Percentiles rank a stretch among this genome's conserved stretches.
Evolutionary conservation across 345 rosid species (phyloP).

Genomic region (Hypericum androsaemum): DNA sequence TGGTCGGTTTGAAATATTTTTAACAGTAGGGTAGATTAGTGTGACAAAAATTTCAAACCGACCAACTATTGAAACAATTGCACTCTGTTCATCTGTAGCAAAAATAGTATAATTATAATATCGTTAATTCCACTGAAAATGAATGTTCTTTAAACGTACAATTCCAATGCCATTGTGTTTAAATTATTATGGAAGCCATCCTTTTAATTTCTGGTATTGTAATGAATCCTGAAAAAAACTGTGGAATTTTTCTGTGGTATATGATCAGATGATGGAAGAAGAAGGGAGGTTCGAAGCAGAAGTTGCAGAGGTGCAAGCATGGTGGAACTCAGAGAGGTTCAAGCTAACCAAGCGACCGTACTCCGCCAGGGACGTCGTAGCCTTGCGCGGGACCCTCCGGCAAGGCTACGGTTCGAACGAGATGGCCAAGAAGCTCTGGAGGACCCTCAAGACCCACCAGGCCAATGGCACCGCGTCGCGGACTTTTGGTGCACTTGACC

Average conservation of each 20-base stretch:
- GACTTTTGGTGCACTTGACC: conserved; percentile 88
- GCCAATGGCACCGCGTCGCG: conserved; percentile 86
- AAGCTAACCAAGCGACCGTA: conserved; percentile 73
- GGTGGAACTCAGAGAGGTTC: conserved; percentile 99
- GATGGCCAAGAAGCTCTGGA: conserved; percentile 84
- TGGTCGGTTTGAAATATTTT: no score
- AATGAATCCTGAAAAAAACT: background rate
- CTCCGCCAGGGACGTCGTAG: conserved; percentile 76
- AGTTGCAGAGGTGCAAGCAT: conserved; percentile 86
- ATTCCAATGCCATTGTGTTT: no score
- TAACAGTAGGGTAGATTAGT: no score
- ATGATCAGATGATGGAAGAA: conserved; percentile 77
- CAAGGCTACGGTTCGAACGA: conserved; percentile 82
- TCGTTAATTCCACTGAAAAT: no score
- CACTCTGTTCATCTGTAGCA: no score
- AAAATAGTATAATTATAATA: no score
- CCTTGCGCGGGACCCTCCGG: conserved; percentile 69
- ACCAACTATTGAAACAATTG: no score
- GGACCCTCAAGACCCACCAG: conserved; percentile 80
- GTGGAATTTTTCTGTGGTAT: background rate
- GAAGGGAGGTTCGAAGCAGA: conserved; percentile 85
- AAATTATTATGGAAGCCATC: no score
- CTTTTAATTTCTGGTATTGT: background rate
- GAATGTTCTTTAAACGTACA: no score
- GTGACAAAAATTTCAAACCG: no score